Evolutionary conservation across 202 grass and related monocot genomes (phyloP).

Genomic region (Tripidium arundinaceum): DNA sequence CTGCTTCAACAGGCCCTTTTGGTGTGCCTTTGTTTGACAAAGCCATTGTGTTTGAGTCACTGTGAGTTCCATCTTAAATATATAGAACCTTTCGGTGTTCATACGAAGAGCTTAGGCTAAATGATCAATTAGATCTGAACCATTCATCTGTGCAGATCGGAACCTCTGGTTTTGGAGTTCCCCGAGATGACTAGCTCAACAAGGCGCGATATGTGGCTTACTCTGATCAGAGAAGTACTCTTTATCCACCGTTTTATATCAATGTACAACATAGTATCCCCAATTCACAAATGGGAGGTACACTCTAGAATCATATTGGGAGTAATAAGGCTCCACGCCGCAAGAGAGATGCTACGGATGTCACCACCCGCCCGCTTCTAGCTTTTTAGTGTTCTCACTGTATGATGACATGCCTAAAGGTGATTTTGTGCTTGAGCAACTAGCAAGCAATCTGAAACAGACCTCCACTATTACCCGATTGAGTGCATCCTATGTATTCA

Average conservation of each 20-base stretch:
- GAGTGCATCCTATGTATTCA: constrained; percentile 70
- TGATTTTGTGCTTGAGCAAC: constrained; percentile 75
- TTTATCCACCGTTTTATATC: constrained; percentile 75
- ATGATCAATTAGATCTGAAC: background rate
- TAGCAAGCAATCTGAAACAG: constrained; percentile 69
- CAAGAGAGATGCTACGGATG: constrained; percentile 86
- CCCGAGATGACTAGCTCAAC: constrained; percentile 91
- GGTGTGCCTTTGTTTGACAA: constrained; percentile 90
- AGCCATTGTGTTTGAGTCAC: constrained; percentile 67
- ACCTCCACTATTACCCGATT: constrained; percentile 54
- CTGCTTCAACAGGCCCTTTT: constrained; percentile 81
- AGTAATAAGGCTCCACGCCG: constrained; percentile 80
- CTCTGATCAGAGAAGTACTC: constrained; percentile 70
- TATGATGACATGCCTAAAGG: constrained; percentile 85
- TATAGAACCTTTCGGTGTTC: background rate
- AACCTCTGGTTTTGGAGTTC: constrained; percentile 83
- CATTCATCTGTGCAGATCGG: constrained; percentile 53
- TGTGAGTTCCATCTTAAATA: constrained; percentile 57
- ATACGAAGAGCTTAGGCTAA: background rate
- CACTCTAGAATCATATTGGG: constrained; percentile 69
- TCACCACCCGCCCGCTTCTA: constrained; percentile 59
- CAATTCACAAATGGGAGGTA: constrained; percentile 64
- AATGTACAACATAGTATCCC: constrained; percentile 54
- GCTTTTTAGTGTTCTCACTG: constrained; percentile 72
- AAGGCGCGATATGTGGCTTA: constrained; percentile 82